Conservation (phyloP, 2,329 filamentous ascomycete species). For the Colletotrichum liaoningense region DNA sequence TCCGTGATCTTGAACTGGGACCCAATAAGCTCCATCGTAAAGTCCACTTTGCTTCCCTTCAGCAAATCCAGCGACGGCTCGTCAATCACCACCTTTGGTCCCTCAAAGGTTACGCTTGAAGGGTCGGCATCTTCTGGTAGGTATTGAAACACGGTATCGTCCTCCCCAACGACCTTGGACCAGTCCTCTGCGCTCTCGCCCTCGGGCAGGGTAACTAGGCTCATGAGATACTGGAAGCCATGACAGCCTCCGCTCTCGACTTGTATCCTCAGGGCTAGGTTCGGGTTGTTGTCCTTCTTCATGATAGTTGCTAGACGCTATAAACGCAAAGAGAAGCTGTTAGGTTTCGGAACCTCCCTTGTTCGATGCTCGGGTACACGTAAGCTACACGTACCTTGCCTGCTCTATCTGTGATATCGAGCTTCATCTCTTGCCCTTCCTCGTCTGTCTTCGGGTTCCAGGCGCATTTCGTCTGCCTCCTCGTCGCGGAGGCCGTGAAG, state of each 20-base stretch:
- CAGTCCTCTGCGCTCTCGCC: constrained; percentile 45
- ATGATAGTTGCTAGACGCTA: constrained; percentile 84
- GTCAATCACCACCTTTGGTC: constrained; percentile 89
- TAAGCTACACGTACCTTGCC: constrained; percentile 68
- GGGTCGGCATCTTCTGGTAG: constrained; percentile 58
- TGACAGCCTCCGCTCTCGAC: constrained; percentile 97
- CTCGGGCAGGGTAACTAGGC: constrained; percentile 73
- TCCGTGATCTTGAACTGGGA: constrained; percentile 95
- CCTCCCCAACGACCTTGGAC: constrained; percentile 65
- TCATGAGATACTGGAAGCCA: constrained; percentile 98
- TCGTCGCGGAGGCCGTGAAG: constrained; percentile 52
- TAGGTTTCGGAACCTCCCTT: constrained; percentile 12
- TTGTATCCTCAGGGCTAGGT: constrained; percentile 88
- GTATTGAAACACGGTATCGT: constrained; percentile 90
- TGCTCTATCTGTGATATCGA: constrained; percentile 87
- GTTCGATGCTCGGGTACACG: background rate
- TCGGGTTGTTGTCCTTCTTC: constrained; percentile 76
- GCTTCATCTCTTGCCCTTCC: constrained; percentile 83
- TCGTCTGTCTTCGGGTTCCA: constrained; percentile 84
- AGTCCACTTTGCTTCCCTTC: constrained; percentile 95
- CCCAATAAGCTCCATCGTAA: constrained; percentile 91
- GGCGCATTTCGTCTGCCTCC: constrained; percentile 60
- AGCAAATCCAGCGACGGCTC: constrained; percentile 87
- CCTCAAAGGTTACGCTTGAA: constrained; percentile 43
- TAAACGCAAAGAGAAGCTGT: background rate